These are phyloP conservation scores for Parietaria judaica DNA, from an alignment of 306 rosid species.

Conservation along the genomic window DNA sequence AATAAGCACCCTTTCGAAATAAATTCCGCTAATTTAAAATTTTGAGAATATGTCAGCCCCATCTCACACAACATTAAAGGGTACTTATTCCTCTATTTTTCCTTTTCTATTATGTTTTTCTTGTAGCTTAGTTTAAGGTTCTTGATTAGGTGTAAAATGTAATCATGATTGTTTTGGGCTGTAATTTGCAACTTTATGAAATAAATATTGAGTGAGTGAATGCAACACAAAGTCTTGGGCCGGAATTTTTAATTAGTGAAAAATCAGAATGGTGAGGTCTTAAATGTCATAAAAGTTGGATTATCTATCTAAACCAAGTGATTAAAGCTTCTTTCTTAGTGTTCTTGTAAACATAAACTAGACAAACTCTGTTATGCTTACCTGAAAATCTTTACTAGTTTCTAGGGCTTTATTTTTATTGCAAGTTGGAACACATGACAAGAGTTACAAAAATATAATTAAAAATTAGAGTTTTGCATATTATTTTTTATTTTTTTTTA, in stretches of 20 bases:
- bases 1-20: too few species aligned
- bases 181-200: constrained; percentile 19
- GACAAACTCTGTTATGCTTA: constrained; percentile 12
- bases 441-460: background rate
- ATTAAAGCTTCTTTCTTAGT: constrained; percentile 5
- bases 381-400: constrained; percentile 4
- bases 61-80: too few species aligned
- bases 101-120: constrained; percentile 8
- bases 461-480: background rate
- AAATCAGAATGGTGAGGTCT: background rate
- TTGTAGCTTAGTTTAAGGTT: constrained; percentile 20
- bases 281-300: constrained; percentile 5
- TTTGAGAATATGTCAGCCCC: too few species aligned
- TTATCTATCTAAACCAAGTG: background rate
- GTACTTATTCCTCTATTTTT: too few species aligned
- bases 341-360: constrained; percentile 1
- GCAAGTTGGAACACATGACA: background rate
- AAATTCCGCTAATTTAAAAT: too few species aligned
- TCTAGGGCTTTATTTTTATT: background rate
- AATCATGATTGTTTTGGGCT: constrained; percentile 37
- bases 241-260: background rate
- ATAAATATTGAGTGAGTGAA: constrained; percentile 18
- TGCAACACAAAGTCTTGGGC: background rate
- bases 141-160: constrained; percentile 9
- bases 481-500: background rate